A percentile compares a stretch with the other conserved stretches of the same genome.
These are phyloP conservation scores for Pezicula rhizophila DNA, from an alignment of 2,329 filamentous ascomycete genomes.

Conservation along the genomic window DNA sequence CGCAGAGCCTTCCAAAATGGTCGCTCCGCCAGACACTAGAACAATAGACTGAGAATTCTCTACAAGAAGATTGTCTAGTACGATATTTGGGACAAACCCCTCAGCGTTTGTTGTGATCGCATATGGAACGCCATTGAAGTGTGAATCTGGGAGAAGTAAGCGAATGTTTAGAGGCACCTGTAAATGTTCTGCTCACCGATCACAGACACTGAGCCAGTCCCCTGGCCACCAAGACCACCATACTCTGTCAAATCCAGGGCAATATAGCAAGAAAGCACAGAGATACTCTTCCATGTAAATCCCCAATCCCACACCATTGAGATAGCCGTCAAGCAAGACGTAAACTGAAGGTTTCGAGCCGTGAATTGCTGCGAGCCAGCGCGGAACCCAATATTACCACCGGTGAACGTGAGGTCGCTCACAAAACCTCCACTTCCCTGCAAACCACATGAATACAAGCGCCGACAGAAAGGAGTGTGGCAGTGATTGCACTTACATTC, in stretches of 20 bases:
- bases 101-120: too few species aligned
- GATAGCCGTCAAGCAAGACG: slow-evolving; percentile 49
- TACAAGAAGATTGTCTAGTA: too few species aligned
- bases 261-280: not conserved
- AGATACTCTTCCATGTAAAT: slow-evolving; percentile 36
- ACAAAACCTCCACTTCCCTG: slow-evolving; percentile 42
- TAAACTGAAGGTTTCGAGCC: slow-evolving; percentile 60
- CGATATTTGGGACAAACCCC: too few species aligned
- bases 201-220: too few species aligned
- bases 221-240: not conserved
- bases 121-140: too few species aligned
- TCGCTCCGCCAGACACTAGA: too few species aligned
- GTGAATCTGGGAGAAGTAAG: too few species aligned
- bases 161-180: too few species aligned
- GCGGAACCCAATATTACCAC: slow-evolving; percentile 52
- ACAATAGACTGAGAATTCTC: too few species aligned
- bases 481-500: slow-evolving; percentile 48
- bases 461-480: not conserved
- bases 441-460: not conserved
- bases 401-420: slow-evolving; percentile 51
- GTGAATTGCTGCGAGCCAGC: slow-evolving; percentile 48
- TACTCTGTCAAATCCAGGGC: not conserved
- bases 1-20: too few species aligned
- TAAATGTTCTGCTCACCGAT: too few species aligned
- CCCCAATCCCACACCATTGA: slow-evolving; percentile 49